Base-by-base conservation (phyloP, 2,329 filamentous ascomycete species). In the Fusarium musae region DNA sequence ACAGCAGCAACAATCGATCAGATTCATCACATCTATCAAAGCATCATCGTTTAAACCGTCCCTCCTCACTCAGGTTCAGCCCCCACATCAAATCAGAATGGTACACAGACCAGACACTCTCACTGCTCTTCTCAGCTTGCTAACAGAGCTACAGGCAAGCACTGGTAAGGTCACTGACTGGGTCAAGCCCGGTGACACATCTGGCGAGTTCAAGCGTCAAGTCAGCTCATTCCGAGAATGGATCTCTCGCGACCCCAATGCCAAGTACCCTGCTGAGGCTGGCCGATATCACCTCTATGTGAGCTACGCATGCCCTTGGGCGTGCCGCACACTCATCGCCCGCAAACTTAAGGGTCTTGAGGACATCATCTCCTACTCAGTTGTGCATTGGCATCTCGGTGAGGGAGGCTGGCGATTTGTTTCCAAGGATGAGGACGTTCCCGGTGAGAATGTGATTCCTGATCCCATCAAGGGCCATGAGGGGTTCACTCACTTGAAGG, bases 281-380 rank as follows among this genome's bases (percentile, higher is more conserved):
- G 94, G 89, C 59, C 89, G 96, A 63, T 99, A 99, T 82, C 96
- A 99, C 84, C 90, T 99, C 77, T 99, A 96, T 80, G 92, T 97
- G 75, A 96, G 93, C 78, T 97, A 97, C 83, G 95, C 95, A 11
- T 98, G 95, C 83, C 95, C 95, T 8, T 98, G 95, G 95, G 95
- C 96, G 9, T 94, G 94, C 79, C 92, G 96, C 47, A 92, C 94
- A 0, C 87, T 98, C 74, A 97, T 98, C 75, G 93, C 93, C 5
- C 89, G 96, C 66, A 92, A 94, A 81, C 88, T 99, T 78, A 99
- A 98, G 85, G 96, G 96, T 1, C 87, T 99, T 1, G 93, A 98
- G 77, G 92, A 97, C 63, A 88, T 96, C 74, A 91, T 99, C 75
- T 87, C 88, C 26, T 90, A 86, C 75, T 96, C 94, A 1, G 90